Evolutionary conservation across 2,329 filamentous ascomycete genomes (phyloP).

Genomic region (Aspergillus bombycis): DNA sequence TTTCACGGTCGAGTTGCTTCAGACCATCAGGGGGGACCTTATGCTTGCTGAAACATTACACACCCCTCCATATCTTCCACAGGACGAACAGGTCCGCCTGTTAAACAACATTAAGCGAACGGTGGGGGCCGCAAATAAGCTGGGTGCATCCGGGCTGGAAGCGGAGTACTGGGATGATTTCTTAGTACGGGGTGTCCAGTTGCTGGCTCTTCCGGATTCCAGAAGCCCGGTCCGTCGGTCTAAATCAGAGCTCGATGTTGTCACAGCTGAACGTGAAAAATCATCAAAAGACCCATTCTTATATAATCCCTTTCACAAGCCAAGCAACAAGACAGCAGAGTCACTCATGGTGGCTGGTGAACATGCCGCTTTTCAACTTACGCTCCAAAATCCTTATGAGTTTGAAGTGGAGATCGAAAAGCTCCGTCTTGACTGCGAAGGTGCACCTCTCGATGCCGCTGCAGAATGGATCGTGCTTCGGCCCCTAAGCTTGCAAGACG

Average conservation of each 20-base stretch:
- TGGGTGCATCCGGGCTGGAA: slow-evolving; percentile 70
- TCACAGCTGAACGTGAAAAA: slow-evolving; percentile 42
- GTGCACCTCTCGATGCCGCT: slow-evolving; percentile 70
- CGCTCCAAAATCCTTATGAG: slow-evolving; percentile 91
- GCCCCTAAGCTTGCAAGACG: slow-evolving; percentile 78
- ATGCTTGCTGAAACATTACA: slow-evolving; percentile 72
- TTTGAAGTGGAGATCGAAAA: slow-evolving; percentile 88
- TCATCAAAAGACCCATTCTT: slow-evolving; percentile 76
- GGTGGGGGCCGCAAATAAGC: slow-evolving; percentile 71
- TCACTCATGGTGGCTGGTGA: slow-evolving; percentile 78
- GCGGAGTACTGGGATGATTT: slow-evolving; percentile 99
- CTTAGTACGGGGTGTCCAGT: slow-evolving; percentile 74
- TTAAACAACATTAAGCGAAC: slow-evolving; percentile 85
- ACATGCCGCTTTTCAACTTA: slow-evolving; percentile 74
- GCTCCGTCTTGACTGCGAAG: slow-evolving; percentile 73
- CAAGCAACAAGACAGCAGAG: slow-evolving; percentile 61
- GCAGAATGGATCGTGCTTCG: slow-evolving; percentile 71
- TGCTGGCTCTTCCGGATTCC: slow-evolving; percentile 65
- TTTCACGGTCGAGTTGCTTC: slow-evolving; percentile 81
- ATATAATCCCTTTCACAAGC: slow-evolving; percentile 87
- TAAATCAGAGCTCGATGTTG: slow-evolving; percentile 53
- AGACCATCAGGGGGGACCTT: slow-evolving; percentile 74
- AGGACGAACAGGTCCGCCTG: slow-evolving; percentile 85
- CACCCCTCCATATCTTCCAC: slow-evolving; percentile 69
- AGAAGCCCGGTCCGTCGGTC: slow-evolving; percentile 69